Evolutionary conservation across 768 basidiomycete genomes (phyloP), one percentile per base, ranked within the genome.

Genomic region (Serendipita sp.): DNA sequence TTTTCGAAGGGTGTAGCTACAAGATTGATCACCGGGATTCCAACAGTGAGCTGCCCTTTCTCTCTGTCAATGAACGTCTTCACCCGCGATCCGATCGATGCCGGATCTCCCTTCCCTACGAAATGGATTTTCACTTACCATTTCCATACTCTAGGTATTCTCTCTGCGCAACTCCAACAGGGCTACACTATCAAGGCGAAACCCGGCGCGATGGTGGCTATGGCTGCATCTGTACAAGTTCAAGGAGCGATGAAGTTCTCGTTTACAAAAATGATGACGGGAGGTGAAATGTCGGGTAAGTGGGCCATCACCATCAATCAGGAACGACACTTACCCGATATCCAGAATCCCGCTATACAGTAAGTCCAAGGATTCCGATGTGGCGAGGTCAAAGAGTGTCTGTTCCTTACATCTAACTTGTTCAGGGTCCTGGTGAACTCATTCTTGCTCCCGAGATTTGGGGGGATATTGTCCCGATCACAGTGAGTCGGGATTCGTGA

Each of bases 131-230:
- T 23, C 23, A 23, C 23, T 23, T 23, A 23, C 23, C 23, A 0
- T 23, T 23, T 23, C 23, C 23, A 23, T 23, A 23, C 23, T 23
- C n/a, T 51, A 51, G 48, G 48, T 60, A 58, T 75, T 56, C 69
- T 75, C 36, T 69, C 70, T 48, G 38, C 72, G 32, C 67, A 68
- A 32, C 67, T 74, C 47, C 71, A 71, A 64, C 72, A 70, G 1
- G 71, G 70, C 23, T 69, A 69, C 65, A 66, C 70, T 66, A 44
- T 74, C 65, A 73, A 74, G 66, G 70, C 68, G 28, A 73, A 72
- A 66, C 72, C 74, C 8, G 73, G 73, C 4, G 68, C 71, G 16
- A 73, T 75, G 73, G 73, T 74, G 64, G 70, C 72, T 30, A 74
- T 75, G 73, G 72, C 71, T 45, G 67, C 69, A 56, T 65, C 66